Evolutionary conservation across 495 filamentous ascomycete genomes (phyloP).

Genomic region (Tirmania nivea): DNA sequence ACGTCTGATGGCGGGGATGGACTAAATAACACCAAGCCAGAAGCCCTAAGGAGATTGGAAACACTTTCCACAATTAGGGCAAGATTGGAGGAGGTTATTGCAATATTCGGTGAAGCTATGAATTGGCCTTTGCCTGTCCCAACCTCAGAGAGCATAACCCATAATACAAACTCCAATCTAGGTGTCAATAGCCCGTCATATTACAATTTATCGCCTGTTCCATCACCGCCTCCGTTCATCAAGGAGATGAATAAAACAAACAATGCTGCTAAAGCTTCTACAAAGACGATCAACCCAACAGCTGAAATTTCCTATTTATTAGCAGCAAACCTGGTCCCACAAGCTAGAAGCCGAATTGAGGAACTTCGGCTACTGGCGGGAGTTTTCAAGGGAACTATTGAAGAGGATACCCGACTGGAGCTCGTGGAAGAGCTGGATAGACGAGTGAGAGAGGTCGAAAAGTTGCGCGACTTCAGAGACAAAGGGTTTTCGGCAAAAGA

Average conservation of each 20-base stretch:
- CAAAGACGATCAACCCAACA: conserved; percentile 33
- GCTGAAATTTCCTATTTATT: conserved; percentile 51
- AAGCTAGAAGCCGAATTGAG: conserved; percentile 47
- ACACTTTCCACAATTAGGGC: conserved; percentile 63
- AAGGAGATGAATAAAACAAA: conserved; percentile 56
- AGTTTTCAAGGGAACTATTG: conserved; percentile 86
- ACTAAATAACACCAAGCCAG: conserved; percentile 29
- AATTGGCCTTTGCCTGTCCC: conserved; percentile 66
- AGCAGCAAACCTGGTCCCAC: conserved; percentile 34
- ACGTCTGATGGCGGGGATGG: neutral
- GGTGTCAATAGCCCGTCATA: conserved; percentile 27
- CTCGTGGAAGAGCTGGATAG: conserved; percentile 60
- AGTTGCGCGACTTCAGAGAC: conserved; percentile 30
- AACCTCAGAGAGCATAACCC: conserved; percentile 5
- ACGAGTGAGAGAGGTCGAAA: conserved; percentile 29
- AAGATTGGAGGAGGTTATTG: conserved; percentile 64
- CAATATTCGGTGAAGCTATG: conserved; percentile 82
- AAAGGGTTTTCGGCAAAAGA: conserved; percentile 34
- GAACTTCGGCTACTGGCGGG: conserved; percentile 44
- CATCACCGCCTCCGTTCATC: conserved; percentile 37
- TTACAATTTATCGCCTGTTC: conserved; percentile 29
- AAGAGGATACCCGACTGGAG: conserved; percentile 62
- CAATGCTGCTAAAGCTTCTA: conserved; percentile 34
- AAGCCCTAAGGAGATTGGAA: conserved; percentile 53
- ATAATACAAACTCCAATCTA: conserved; percentile 28